Conservation (phyloP, 2,329 filamentous ascomycete genomes). For the Fusarium oligoseptatum region DNA sequence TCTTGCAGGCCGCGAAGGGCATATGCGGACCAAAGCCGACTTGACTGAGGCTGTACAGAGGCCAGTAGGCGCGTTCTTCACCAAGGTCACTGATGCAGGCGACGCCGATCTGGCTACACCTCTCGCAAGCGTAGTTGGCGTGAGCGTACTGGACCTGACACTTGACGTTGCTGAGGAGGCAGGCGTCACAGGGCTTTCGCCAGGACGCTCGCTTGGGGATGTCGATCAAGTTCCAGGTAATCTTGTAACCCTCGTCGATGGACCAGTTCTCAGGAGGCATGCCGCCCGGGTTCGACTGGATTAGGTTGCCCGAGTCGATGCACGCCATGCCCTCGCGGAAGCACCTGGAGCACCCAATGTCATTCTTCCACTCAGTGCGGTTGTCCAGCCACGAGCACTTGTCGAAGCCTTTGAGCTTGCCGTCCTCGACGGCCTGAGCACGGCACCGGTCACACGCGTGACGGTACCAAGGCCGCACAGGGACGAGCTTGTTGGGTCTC, state of each 20-base stretch:
- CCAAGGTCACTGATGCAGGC: conserved; percentile 38
- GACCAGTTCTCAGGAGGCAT: background rate
- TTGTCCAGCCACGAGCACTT: conserved; percentile 32
- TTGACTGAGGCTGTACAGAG: conserved; percentile 47
- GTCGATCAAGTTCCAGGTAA: conserved; percentile 8
- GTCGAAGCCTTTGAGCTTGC: background rate
- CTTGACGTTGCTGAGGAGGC: background rate
- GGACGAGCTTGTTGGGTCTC: conserved; percentile 15
- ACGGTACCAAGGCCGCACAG: conserved; percentile 29
- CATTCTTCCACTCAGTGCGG: conserved; percentile 22
- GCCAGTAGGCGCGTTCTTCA: background rate
- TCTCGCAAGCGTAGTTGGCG: conserved; percentile 23
- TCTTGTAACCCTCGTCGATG: conserved; percentile 15
- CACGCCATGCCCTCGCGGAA: conserved; percentile 12
- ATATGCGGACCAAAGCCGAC: conserved; percentile 50
- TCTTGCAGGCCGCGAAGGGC: conserved; percentile 44
- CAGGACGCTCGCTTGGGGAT: conserved; percentile 2
- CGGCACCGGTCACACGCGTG: conserved; percentile 37
- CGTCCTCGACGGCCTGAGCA: background rate
- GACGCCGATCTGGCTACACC: conserved; percentile 50
- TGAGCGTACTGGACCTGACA: conserved; percentile 20
- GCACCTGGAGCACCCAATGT: conserved; percentile 15
- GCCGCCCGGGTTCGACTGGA: background rate
- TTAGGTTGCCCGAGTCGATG: background rate
- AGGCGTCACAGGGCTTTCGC: conserved; percentile 28